Base-by-base conservation (phyloP, 106 monocot species). In the Amphibolis antarctica region DNA sequence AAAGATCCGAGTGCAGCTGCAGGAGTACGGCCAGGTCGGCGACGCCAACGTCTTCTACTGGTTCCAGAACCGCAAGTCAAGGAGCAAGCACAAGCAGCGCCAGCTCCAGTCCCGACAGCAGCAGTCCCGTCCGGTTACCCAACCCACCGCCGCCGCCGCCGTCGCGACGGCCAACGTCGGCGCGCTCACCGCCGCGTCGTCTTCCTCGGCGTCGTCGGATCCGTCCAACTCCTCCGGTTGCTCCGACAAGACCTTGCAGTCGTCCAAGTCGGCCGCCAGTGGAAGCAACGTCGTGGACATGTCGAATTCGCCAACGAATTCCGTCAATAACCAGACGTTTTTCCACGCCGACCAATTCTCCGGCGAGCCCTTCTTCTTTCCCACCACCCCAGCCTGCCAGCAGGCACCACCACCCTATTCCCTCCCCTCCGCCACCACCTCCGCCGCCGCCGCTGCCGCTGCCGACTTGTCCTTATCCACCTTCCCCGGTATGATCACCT, bases 41-140 rank as follows among this genome's bases (percentile, higher is more conserved):
- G 94, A 94, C 63, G 94, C 94, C 74, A 94, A 94, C 71, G 94
- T 94, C 70, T 94, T 94, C 86, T 94, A 94, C 75, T 94, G 94
- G 94, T 94, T 88, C 56, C 88, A 88, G 65, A 88, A 88, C 70
- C 80, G 88, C 24, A 88, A 88, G 68, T 88, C 88, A 23, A 72
- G 88, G 17, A 88, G 81, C 78, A 88, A 88, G 70, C 78, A 83
- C 76, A 88, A 88, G 70, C 83, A 78, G 55, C 80, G 88, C 70
- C 77, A 78, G 45, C 78, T 76, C 65, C 80, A 76, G 42, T 62
- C 62, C 21, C 11, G 69, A 44, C 42, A 52, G 46, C 22, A 52
- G 13, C 49, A 27, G 20, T 52, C 20, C 24, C 21, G 63, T 22
- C 53, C 22, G 9, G 60, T 77, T 17, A 15, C 53, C 25, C 5